Base-by-base conservation (phyloP, 1,284 basidiomycete genomes). In the Ustilago bromivora region DNA sequence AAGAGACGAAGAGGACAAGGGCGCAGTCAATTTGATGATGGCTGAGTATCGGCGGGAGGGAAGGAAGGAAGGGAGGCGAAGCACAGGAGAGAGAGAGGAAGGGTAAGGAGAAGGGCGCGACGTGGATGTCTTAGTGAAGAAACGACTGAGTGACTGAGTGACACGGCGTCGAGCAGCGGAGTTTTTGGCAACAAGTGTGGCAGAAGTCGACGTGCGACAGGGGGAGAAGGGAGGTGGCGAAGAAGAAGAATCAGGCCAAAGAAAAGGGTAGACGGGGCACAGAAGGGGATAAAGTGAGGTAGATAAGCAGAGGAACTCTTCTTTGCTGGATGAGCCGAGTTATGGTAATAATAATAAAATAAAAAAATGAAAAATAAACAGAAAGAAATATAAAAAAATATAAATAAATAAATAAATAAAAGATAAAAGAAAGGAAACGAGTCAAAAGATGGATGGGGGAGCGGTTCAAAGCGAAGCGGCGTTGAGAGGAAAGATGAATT, bases 391-490 rank as follows among this genome's bases (percentile, higher is more conserved):
- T n/a, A n/a, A n/a, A n/a, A n/a, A n/a, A n/a, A n/a, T n/a, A 23
- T 7, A 23, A 7, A 57, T 40, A n/a, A 15, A 41, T n/a, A 11
- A 15, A 12, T 19, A 46, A 7, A 46, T 6, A 46, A 23, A 46
- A 19, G 6, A 46, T 23, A 19, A 41, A 15, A 15, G 15, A 17
- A 43, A 15, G 11, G 15, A 28, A 28, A 43, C 13, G 51, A 40
- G 36, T 17, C 23, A 28, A 28, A 9, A 23, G 10, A 57, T 40
- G 36, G 23, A 41, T 34, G 19, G 17, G 32, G 15, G 32, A 49
- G 51, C 6, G 43, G n/a, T 35, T 28, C 9, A 54, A 69, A 63
- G 57, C 56, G 56, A 59, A 51, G 49, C 53, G 66, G 57, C 52
- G 64, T 60, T 59, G 63, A 55, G 7, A 15, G 17, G 17, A 4